Percentiles rank a stretch among this genome's conserved stretches.
Conservation (phyloP, 2,329 filamentous ascomycete species). For the Calonectria crousiana region DNA sequence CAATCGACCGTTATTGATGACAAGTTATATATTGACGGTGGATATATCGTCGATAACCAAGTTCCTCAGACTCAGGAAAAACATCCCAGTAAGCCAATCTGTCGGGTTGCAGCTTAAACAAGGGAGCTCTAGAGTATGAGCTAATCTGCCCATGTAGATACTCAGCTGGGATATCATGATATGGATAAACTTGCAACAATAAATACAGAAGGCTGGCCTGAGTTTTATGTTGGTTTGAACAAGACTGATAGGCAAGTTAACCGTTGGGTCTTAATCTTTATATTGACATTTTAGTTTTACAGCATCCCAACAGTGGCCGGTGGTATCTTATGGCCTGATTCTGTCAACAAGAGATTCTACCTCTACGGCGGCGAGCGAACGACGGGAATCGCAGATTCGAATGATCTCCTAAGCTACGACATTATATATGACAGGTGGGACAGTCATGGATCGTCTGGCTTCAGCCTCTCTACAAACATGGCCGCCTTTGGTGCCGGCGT, state of each 20-base stretch:
- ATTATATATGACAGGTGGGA: constrained; percentile 66
- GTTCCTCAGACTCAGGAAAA: constrained; percentile 46
- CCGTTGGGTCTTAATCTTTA: neutral
- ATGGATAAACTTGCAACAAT: neutral
- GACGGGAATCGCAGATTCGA: neutral
- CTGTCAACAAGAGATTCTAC: constrained; percentile 71
- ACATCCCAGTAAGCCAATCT: constrained; percentile 62
- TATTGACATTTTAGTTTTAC: neutral
- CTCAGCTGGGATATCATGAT: constrained; percentile 6
- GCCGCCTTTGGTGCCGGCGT: constrained; percentile 66
- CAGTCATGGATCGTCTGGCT: constrained; percentile 48
- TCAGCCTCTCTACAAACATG: constrained; percentile 32
- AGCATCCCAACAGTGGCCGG: constrained; percentile 59
- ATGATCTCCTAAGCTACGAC: constrained; percentile 65
- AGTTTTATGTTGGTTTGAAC: neutral
- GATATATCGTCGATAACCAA: constrained; percentile 37
- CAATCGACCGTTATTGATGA: constrained; percentile 69
- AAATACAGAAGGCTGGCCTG: neutral
- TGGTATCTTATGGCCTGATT: constrained; percentile 67
- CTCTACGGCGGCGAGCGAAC: constrained; percentile 71
- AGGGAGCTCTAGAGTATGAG: constrained; percentile 46
- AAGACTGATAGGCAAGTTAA: constrained; percentile 9
- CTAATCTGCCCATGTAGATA: neutral
- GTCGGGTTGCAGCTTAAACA: constrained; percentile 50
- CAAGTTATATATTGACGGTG: constrained; percentile 71